phyloP scores from a whole-genome alignment of 78 protist genomes.

The Dictyostelium brefeldianum region DNA sequence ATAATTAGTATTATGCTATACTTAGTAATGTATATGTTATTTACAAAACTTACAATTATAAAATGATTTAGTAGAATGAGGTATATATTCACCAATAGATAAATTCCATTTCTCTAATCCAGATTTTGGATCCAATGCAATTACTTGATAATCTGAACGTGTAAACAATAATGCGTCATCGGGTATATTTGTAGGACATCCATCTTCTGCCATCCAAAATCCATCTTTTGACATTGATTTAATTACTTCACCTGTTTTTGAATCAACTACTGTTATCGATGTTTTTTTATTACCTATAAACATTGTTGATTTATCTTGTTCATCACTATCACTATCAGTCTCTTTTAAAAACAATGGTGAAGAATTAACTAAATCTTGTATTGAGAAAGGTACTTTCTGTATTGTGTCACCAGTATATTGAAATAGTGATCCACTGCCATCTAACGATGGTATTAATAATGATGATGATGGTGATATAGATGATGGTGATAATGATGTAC shows the following conservation, averaged over 20 bases:
- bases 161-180: slow-evolving; percentile 12
- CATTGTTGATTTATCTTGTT: not conserved
- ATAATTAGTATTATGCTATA: not conserved
- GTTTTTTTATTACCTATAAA: slow-evolving; percentile 48
- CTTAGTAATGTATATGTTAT: too few species aligned
- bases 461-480: not conserved
- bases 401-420: not conserved
- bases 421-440: slow-evolving; percentile 64
- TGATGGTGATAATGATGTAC: too few species aligned
- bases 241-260: slow-evolving; percentile 26
- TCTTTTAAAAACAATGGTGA: slow-evolving; percentile 31
- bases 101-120: slow-evolving; percentile 62
- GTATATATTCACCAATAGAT: slow-evolving; percentile 61
- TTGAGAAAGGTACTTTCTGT: slow-evolving; percentile 52
- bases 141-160: slow-evolving; percentile 54
- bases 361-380: slow-evolving; percentile 39
- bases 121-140: slow-evolving; percentile 49
- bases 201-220: slow-evolving; percentile 26
- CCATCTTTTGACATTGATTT: slow-evolving; percentile 31
- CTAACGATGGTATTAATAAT: slow-evolving; percentile 32
- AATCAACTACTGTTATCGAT: slow-evolving; percentile 16
- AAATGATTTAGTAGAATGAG: slow-evolving; percentile 19
- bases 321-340: not conserved
- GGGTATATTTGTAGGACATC: slow-evolving; percentile 7
- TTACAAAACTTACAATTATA: slow-evolving; percentile 16